These are phyloP conservation scores for Lodderomyces metapsilosis DNA, from an alignment of 1,139 yeast genomes.

Conservation along the genomic window DNA sequence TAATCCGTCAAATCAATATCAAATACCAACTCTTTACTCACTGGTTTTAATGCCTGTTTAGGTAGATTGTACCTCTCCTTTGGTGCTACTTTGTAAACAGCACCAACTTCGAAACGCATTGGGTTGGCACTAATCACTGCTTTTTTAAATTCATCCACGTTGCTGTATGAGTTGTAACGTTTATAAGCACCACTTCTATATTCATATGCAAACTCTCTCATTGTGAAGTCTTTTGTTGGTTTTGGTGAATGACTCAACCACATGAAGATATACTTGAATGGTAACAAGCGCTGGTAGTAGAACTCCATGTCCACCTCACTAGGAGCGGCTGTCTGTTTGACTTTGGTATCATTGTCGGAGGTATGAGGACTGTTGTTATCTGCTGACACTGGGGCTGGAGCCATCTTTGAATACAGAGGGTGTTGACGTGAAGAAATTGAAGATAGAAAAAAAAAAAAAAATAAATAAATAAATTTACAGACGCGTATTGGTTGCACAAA, in stretches of 20 bases:
- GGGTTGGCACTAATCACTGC: constrained; percentile 77
- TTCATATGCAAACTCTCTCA: constrained; percentile 94
- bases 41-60: constrained; percentile 75
- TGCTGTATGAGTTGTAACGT: constrained; percentile 76
- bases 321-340: constrained; percentile 32
- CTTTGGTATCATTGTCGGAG: constrained; percentile 5
- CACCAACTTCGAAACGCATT: constrained; percentile 92
- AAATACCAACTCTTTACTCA: constrained; percentile 83
- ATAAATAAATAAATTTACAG: too few relatives aligned
- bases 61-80: constrained; percentile 78
- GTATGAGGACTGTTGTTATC: neutral
- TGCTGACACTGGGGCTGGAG: constrained; percentile 5
- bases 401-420: neutral
- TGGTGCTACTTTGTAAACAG: constrained; percentile 85
- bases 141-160: constrained; percentile 70
- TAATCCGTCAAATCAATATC: constrained; percentile 98
- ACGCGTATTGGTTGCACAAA: too few relatives aligned
- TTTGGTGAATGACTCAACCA: constrained; percentile 89
- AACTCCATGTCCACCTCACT: constrained; percentile 68
- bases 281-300: constrained; percentile 71
- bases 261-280: constrained; percentile 71
- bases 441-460: too few relatives aligned
- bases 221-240: constrained; percentile 68
- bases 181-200: constrained; percentile 82
- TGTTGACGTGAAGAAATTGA: neutral